Percentiles rank a stretch among this genome's conserved stretches.
Conservation (phyloP, 176 grass and related monocot genomes). For the Oryza meridionalis region DNA sequence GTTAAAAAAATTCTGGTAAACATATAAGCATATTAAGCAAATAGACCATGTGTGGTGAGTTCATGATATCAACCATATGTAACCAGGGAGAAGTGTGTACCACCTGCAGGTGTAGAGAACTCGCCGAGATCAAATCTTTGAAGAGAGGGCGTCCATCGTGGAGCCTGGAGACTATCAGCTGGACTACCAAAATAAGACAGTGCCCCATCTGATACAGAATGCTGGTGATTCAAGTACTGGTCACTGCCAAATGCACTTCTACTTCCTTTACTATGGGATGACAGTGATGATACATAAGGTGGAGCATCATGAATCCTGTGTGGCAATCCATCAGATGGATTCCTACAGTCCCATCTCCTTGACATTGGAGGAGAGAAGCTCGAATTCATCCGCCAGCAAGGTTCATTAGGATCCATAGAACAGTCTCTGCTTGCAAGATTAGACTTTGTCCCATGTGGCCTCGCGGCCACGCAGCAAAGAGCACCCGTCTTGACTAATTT, state of each 20-base stretch:
- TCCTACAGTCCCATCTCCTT: constrained; percentile 74
- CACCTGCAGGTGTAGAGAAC: constrained; percentile 81
- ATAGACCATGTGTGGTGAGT: not conserved
- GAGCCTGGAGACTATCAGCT: constrained; percentile 71
- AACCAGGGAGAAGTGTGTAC: constrained; percentile 50
- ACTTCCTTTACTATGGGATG: constrained; percentile 72
- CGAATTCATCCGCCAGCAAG: constrained; percentile 83
- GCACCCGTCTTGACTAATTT: constrained; percentile 94
- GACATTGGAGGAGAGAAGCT: constrained; percentile 86
- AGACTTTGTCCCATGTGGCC: constrained; percentile 98
- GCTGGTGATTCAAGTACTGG: constrained; percentile 75
- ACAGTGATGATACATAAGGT: constrained; percentile 55
- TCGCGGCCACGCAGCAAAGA: constrained; percentile 91
- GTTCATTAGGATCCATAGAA: constrained; percentile 91
- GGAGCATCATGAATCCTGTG: constrained; percentile 62
- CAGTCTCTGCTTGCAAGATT: constrained; percentile 60
- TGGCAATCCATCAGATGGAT: constrained; percentile 65
- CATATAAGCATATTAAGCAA: constrained; percentile 10
- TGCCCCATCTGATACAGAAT: constrained; percentile 94
- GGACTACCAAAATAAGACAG: constrained; percentile 92
- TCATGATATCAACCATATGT: constrained; percentile 5
- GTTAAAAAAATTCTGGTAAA: constrained; percentile 3
- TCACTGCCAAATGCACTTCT: constrained; percentile 65
- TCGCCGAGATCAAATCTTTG: constrained; percentile 90
- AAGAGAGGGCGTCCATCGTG: constrained; percentile 82